A percentile compares a stretch with the other conserved stretches of the same genome.
phyloP scores from a whole-genome alignment of 1,284 basidiomycete species.

The Cryptococcus neoformans region DNA sequence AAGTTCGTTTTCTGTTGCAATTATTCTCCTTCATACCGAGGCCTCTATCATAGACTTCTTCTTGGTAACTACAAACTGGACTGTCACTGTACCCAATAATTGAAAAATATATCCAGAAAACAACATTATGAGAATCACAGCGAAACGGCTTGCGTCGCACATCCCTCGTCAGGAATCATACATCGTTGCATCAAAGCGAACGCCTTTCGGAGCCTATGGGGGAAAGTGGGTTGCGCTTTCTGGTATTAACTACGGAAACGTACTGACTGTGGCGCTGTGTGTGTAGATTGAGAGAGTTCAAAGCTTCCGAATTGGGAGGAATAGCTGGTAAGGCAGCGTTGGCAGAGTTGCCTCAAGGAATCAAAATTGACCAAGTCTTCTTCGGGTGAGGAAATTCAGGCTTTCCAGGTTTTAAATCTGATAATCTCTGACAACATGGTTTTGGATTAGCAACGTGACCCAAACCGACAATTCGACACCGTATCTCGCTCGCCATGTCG shows the following conservation, averaged over 20 bases:
- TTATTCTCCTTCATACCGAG: no score
- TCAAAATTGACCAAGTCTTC: conserved; percentile 53
- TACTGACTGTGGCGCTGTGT: neutral
- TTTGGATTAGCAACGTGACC: conserved; percentile 42
- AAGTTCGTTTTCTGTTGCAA: no score
- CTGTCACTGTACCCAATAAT: neutral
- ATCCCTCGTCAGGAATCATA: conserved; percentile 33
- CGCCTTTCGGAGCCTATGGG: conserved; percentile 57
- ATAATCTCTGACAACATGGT: neutral
- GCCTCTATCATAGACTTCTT: no score
- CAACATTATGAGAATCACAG: conserved; percentile 17
- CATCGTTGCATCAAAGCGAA: conserved; percentile 50
- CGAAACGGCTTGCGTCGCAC: conserved; percentile 21
- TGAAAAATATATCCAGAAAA: no score
- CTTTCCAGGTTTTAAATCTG: neutral
- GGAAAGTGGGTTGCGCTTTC: conserved; percentile 46
- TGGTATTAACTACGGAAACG: neutral
- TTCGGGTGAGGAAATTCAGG: conserved; percentile 43
- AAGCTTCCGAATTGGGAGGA: conserved; percentile 54
- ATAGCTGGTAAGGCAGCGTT: conserved; percentile 55
- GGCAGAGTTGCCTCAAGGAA: conserved; percentile 49
- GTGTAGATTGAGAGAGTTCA: conserved; percentile 47
- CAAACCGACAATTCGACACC: conserved; percentile 54
- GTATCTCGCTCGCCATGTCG: conserved; percentile 57
- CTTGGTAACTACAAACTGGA: no score